These are phyloP conservation scores for Camelina hispida DNA, from an alignment of 345 rosid genomes.

Conservation along the genomic window DNA sequence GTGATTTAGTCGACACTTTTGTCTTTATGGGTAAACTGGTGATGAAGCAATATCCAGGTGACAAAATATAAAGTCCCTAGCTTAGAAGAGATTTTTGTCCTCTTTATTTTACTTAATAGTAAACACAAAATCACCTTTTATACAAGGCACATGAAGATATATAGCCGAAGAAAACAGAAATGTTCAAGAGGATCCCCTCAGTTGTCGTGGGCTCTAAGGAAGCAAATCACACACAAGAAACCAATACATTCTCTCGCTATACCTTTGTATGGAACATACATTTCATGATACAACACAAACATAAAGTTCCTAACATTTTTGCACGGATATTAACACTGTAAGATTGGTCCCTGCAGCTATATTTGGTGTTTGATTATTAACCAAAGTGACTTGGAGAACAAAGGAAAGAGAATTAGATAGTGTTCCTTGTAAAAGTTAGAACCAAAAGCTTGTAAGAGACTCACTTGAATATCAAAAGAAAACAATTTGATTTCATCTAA, in stretches of 20 bases:
- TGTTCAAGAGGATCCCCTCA: conserved; percentile 20
- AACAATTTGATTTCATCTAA: not conserved
- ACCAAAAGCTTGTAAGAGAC: not conserved
- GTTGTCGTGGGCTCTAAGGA: conserved; percentile 24
- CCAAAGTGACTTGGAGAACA: conserved; percentile 23
- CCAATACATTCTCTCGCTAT: conserved; percentile 28
- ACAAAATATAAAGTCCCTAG: too few relatives aligned
- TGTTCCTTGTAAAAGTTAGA: conserved; percentile 31
- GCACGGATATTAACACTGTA: conserved; percentile 4
- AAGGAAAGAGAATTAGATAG: conserved; percentile 31
- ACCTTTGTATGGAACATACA: conserved; percentile 27
- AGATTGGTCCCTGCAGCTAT: conserved; percentile 10
- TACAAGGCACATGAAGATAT: not conserved
- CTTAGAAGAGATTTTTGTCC: too few relatives aligned
- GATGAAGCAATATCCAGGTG: too few relatives aligned
- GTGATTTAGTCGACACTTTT: too few relatives aligned
- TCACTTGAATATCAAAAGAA: not conserved
- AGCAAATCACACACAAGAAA: conserved; percentile 19
- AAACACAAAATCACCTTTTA: not conserved
- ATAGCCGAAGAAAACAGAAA: not conserved
- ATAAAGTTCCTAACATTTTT: conserved; percentile 21
- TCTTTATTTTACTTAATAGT: too few relatives aligned
- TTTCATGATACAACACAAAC: conserved; percentile 8
- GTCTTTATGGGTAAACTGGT: too few relatives aligned
- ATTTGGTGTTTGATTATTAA: conserved; percentile 21